Evolutionary conservation across 768 basidiomycete genomes (phyloP), one percentile per base, ranked within the genome.

Genomic region (Amanita muscaria): DNA sequence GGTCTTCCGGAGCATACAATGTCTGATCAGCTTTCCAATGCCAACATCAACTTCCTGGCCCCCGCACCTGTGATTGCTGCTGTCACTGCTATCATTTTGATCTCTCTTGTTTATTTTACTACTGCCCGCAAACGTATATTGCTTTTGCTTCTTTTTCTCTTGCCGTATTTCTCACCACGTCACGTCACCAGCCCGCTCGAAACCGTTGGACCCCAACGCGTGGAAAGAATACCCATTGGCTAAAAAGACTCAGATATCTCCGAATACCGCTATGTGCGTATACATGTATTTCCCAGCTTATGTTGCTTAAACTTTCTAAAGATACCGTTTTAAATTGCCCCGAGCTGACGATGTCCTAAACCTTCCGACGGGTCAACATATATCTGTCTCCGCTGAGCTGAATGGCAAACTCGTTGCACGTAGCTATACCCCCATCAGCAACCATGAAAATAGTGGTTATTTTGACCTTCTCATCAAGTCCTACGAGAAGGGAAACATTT

Each of bases 391-490:
- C 16, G 92, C 94, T 14, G 83, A 88, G 51, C 90, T 98, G 51
- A 77, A 84, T 54, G 93, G 90, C 56, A 98, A 98, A 70, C 74
- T 83, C 32, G 69, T 99, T 57, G 75, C 79, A 56, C 81, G 96
- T 49, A 89, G 82, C 64, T 99, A 99, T 69, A 99, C 96, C 15
- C 96, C 96, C 44, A 90, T 92, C 18, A 89, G 83, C 59, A 83
- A 84, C 56, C 89, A 98, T 59, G 88, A 94, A 46, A 85, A 97
- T 68, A 76, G 73, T 40, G 96, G 96, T 39, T 77, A 85, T 67
- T 98, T 99, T 62, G 93, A 97, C 64, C 80, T 99, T 48, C 77
- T 99, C 56, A 85, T 99, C 71, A 99, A 99, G 93, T 78, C 90
- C 5, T 99, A 99, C 59, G 94, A 97, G 59, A 84, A 88, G 61